Conservation (phyloP, 164 flowering plant genomes). For the Malania oleifera region DNA sequence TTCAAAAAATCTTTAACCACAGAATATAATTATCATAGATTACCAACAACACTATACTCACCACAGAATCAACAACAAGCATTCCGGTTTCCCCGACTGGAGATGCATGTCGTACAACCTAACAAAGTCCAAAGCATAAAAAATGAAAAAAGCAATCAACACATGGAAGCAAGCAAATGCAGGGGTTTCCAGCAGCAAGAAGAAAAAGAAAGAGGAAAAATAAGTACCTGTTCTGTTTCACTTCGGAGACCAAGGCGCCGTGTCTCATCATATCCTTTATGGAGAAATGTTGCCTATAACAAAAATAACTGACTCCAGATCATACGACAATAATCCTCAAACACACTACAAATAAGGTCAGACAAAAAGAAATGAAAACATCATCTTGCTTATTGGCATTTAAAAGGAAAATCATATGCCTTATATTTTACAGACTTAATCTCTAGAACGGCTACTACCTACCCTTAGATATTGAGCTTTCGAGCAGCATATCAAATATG, state of each 20-base stretch:
- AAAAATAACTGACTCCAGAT: slow-evolving; percentile 2
- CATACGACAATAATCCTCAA: neutral
- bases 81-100: slow-evolving; percentile 85
- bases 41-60: slow-evolving; percentile 26
- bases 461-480: too few species aligned
- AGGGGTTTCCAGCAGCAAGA: neutral
- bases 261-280: slow-evolving; percentile 95
- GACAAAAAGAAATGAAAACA: neutral
- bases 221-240: slow-evolving; percentile 82
- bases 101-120: slow-evolving; percentile 90
- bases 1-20: neutral
- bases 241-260: slow-evolving; percentile 85
- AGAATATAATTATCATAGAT: neutral
- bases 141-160: neutral
- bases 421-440: too few species aligned
- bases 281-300: slow-evolving; percentile 69
- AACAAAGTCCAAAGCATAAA: slow-evolving; percentile 17
- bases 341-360: neutral
- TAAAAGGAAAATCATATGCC: too few species aligned
- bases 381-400: too few species aligned
- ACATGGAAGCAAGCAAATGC: neutral
- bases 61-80: slow-evolving; percentile 97
- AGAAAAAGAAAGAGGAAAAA: neutral
- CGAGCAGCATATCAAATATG: too few species aligned
- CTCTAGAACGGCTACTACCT: too few species aligned